A percentile compares a stretch with the other conserved stretches of the same genome.
phyloP scores from a whole-genome alignment of 208 protist species.

The Trichomonas vaginalis region DNA sequence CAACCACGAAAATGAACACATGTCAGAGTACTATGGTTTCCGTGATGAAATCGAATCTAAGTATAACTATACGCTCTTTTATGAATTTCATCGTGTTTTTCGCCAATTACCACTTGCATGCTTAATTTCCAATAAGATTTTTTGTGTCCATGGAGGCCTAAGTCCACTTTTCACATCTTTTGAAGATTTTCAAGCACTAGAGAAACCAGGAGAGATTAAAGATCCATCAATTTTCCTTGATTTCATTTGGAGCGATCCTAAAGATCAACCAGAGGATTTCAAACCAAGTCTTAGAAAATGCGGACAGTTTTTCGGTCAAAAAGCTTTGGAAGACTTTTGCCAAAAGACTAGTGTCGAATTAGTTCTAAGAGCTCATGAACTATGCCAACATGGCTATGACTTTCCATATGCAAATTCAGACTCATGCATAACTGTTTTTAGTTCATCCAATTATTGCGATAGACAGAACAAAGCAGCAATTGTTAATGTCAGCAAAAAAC shows the following conservation, averaged over 20 bases:
- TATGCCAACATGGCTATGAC: background rate
- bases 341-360: background rate
- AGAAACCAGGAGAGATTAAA: background rate
- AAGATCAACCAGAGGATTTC: background rate
- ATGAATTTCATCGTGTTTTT: background rate
- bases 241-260: background rate
- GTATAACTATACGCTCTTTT: background rate
- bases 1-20: slow-evolving; percentile 34
- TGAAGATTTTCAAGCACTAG: background rate
- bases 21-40: slow-evolving; percentile 30
- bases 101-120: background rate
- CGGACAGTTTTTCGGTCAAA: background rate
- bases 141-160: background rate
- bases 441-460: background rate
- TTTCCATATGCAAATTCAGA: background rate
- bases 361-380: background rate
- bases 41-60: slow-evolving; percentile 19
- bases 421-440: background rate
- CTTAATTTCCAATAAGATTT: background rate
- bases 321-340: background rate
- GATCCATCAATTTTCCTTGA: background rate
- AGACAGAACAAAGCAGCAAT: background rate
- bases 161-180: background rate
- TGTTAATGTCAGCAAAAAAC: background rate
- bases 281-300: background rate